phyloP scores from a whole-genome alignment of 257 asterid genomes.

The Jaltomata sinuosa region DNA sequence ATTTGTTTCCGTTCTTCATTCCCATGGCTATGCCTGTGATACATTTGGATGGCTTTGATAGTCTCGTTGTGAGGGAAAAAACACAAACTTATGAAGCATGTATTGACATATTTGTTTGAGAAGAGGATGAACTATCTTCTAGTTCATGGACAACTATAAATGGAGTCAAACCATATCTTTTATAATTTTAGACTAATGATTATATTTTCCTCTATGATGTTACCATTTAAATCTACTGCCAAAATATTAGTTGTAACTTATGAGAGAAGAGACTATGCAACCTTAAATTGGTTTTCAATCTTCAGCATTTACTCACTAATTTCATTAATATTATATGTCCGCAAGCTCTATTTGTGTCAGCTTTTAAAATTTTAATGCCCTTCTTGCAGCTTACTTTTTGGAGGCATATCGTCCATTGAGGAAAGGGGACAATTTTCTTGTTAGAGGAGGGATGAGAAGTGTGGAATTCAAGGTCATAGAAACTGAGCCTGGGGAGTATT shows the following conservation, averaged over 20 bases:
- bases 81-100: not conserved
- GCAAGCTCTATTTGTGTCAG: not conserved
- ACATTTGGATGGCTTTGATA: not conserved
- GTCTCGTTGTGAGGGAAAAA: not conserved
- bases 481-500: conserved; percentile 61
- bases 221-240: not conserved
- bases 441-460: conserved; percentile 69
- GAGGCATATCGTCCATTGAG: conserved; percentile 66
- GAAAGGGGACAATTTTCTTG: conserved; percentile 57
- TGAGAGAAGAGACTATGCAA: not conserved
- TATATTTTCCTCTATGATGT: not conserved
- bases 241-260: not conserved
- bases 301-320: not conserved
- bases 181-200: not conserved
- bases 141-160: not conserved
- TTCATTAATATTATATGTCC: not conserved
- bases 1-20: not conserved
- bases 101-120: not conserved
- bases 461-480: conserved; percentile 58
- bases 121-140: not conserved
- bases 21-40: not conserved
- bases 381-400: conserved; percentile 48
- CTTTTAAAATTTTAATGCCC: not conserved
- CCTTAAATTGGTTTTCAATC: not conserved
- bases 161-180: not conserved